Evolutionary conservation across 768 basidiomycete species (phyloP).

Genomic region (Tylopilus sp.): DNA sequence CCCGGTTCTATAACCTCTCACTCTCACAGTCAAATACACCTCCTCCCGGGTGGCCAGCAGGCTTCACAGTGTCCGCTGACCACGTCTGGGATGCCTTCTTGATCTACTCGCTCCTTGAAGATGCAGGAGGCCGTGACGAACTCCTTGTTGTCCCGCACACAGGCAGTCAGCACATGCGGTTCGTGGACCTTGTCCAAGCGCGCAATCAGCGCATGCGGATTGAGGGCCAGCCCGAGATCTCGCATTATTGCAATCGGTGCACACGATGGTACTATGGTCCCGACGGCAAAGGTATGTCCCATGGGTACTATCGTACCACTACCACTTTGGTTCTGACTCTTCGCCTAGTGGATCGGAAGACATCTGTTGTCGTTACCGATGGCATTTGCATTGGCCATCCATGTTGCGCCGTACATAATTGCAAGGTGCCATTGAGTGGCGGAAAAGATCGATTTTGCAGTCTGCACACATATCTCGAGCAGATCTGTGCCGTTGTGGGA

Average conservation of each 20-base stretch:
- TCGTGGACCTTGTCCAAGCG: not conserved
- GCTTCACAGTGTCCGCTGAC: not conserved
- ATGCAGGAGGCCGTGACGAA: not conserved
- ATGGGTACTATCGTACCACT: too few relatives aligned
- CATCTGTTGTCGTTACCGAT: not conserved
- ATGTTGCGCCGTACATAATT: not conserved
- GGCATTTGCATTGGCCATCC: constrained; percentile 5
- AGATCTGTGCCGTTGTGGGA: not conserved
- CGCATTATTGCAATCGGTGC: constrained; percentile 1
- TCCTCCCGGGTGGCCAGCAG: not conserved
- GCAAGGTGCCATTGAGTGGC: not conserved
- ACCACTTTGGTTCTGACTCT: too few relatives aligned
- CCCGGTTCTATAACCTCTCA: not conserved
- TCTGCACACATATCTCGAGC: fast-evolving
- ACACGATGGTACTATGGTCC: not conserved
- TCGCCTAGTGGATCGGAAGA: not conserved
- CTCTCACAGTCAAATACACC: not conserved
- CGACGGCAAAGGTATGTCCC: not conserved
- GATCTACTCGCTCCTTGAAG: constrained; percentile 3
- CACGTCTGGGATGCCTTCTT: not conserved
- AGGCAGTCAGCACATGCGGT: not conserved
- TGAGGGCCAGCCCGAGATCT: not conserved
- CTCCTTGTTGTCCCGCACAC: not conserved
- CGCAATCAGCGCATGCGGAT: not conserved
- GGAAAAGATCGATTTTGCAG: not conserved